Percentiles rank a stretch among this genome's conserved stretches.
Conservation (phyloP, 768 basidiomycete species). For the Pulveroboletus ravenelii region DNA sequence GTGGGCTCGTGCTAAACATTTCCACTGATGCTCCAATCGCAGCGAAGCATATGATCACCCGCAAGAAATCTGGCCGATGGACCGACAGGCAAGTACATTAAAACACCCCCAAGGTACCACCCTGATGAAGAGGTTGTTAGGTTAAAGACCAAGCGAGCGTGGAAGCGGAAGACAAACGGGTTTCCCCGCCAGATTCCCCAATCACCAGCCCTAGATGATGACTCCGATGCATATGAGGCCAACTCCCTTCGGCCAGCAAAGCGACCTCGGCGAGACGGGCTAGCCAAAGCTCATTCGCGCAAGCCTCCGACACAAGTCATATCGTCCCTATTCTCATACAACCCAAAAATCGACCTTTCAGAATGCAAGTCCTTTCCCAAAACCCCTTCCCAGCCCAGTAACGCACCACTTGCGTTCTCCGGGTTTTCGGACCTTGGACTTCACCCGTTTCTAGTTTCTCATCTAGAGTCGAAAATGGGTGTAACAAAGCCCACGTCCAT, state of each 20-base stretch:
- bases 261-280: slow-evolving; percentile 35
- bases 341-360: slow-evolving; percentile 60
- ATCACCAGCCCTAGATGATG: slow-evolving; percentile 15
- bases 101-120: background rate
- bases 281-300: slow-evolving; percentile 14
- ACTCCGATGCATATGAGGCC: slow-evolving; percentile 13
- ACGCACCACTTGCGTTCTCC: slow-evolving; percentile 74
- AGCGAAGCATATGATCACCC: slow-evolving; percentile 22
- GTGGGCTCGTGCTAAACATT: slow-evolving; percentile 73
- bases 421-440: slow-evolving; percentile 82
- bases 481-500: slow-evolving; percentile 87
- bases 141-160: slow-evolving; percentile 67
- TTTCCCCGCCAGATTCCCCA: slow-evolving; percentile 19
- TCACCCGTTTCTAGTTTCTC: slow-evolving; percentile 71
- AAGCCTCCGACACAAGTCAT: slow-evolving; percentile 57
- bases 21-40: slow-evolving; percentile 35
- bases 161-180: slow-evolving; percentile 51
- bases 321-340: slow-evolving; percentile 85
- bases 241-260: slow-evolving; percentile 41
- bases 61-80: slow-evolving; percentile 66
- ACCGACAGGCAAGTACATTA: slow-evolving; percentile 58
- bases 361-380: slow-evolving; percentile 22
- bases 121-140: slow-evolving; percentile 33
- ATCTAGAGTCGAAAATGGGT: slow-evolving; percentile 74
- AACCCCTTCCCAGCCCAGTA: slow-evolving; percentile 53